Percentiles rank a stretch among this genome's conserved stretches.
These are phyloP conservation scores for Psilocybe cyanescens DNA, from an alignment of 768 basidiomycete species.

Conservation along the genomic window DNA sequence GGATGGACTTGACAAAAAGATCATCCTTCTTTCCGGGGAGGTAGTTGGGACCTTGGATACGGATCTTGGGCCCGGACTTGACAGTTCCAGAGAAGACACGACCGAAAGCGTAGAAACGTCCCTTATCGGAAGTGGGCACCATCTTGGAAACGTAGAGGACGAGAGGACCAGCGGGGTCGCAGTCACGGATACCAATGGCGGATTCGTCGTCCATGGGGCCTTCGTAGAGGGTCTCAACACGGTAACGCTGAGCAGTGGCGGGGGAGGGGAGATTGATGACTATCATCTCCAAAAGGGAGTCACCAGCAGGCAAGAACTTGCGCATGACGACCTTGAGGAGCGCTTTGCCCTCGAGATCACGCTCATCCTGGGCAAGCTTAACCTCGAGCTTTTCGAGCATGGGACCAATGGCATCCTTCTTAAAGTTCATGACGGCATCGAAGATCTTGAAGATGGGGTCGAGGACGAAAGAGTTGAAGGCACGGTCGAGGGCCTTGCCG, in stretches of 20 bases:
- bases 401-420: slow-evolving; percentile 82
- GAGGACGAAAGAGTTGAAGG: slow-evolving; percentile 97
- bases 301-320: slow-evolving; percentile 99
- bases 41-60: slow-evolving; percentile 99
- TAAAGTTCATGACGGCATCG: slow-evolving; percentile 99
- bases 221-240: slow-evolving; percentile 99
- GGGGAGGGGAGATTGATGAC: slow-evolving; percentile 99
- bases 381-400: slow-evolving; percentile 98
- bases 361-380: slow-evolving; percentile 86
- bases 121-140: slow-evolving; percentile 99
- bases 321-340: slow-evolving; percentile 98
- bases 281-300: slow-evolving; percentile 99
- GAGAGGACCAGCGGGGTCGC: slow-evolving; percentile 94
- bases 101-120: slow-evolving; percentile 99
- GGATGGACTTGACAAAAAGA: slow-evolving; percentile 95
- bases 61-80: slow-evolving; percentile 95
- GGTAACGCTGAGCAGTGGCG: slow-evolving; percentile 95
- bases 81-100: slow-evolving; percentile 99
- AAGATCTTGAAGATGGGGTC: slow-evolving; percentile 99
- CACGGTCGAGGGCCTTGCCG: slow-evolving; percentile 94
- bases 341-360: slow-evolving; percentile 92
- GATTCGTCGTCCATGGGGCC: slow-evolving; percentile 99
- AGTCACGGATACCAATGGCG: slow-evolving; percentile 97
- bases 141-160: slow-evolving; percentile 99
- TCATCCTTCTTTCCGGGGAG: slow-evolving; percentile 98